A percentile compares a stretch with the other conserved stretches of the same genome.
These are phyloP conservation scores for Paecilomyces niveus DNA, from an alignment of 2,329 filamentous ascomycete species.

Conservation along the genomic window DNA sequence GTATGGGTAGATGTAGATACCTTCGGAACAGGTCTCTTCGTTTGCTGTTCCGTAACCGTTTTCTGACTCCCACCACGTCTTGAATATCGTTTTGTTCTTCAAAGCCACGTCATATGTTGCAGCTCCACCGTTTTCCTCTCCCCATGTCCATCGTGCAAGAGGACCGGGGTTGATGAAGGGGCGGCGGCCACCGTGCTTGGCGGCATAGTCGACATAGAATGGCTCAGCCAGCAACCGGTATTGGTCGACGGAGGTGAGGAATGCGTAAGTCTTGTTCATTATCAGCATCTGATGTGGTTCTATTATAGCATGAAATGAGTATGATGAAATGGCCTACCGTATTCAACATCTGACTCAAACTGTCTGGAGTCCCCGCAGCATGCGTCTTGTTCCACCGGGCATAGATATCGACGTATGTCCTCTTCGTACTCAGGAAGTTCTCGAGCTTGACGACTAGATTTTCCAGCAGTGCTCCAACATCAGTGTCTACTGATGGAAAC, in stretches of 20 bases:
- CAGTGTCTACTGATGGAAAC: slow-evolving; percentile 10
- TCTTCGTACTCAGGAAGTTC: slow-evolving; percentile 15
- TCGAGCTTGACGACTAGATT: slow-evolving; percentile 15
- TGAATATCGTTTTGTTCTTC: slow-evolving; percentile 25
- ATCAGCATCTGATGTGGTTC: neutral
- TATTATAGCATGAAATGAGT: neutral
- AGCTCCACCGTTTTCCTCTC: slow-evolving; percentile 11
- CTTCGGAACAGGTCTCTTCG: slow-evolving; percentile 21
- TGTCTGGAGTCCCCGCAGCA: slow-evolving; percentile 7
- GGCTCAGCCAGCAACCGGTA: slow-evolving; percentile 10
- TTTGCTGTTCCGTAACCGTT: slow-evolving; percentile 15
- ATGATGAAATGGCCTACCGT: neutral
- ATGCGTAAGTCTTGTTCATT: slow-evolving; percentile 10
- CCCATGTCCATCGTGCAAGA: slow-evolving; percentile 15
- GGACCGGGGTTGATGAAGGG: slow-evolving; percentile 25
- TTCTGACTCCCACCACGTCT: slow-evolving; percentile 24
- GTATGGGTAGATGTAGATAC: slow-evolving; percentile 22
- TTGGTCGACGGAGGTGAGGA: slow-evolving; percentile 12
- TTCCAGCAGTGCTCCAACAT: slow-evolving; percentile 18
- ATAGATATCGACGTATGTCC: slow-evolving; percentile 19
- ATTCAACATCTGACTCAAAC: slow-evolving; percentile 1
- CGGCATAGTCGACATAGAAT: slow-evolving; percentile 20
- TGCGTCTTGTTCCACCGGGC: slow-evolving; percentile 16
- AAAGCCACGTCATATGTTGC: slow-evolving; percentile 16
- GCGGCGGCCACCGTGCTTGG: slow-evolving; percentile 12